Percentiles rank a stretch among this genome's conserved stretches.
Evolutionary conservation across 108 stramenopile species (phyloP).

Genomic region (Licmophora abbreviata): DNA sequence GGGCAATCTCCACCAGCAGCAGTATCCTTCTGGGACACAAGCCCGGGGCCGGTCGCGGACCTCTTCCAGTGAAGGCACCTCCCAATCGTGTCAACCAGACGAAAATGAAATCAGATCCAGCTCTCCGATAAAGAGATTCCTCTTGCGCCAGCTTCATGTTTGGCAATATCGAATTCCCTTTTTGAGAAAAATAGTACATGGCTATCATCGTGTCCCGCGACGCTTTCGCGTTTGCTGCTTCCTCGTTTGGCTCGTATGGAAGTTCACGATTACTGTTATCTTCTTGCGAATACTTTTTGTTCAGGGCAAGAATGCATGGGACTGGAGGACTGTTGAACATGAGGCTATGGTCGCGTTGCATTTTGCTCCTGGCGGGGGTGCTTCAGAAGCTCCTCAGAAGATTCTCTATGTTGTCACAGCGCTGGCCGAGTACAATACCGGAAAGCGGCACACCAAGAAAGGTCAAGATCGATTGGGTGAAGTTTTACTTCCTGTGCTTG

Average conservation of each 20-base stretch:
- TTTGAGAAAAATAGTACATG: not conserved
- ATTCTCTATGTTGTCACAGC: slow-evolving; percentile 70
- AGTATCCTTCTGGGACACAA: too few species aligned
- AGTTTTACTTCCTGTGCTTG: slow-evolving; percentile 50
- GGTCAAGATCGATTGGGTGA: slow-evolving; percentile 66
- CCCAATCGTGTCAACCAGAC: too few species aligned
- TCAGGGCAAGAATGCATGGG: too few species aligned
- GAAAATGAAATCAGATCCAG: too few species aligned
- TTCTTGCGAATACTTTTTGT: too few species aligned
- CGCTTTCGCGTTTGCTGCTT: not conserved
- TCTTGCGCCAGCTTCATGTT: not conserved
- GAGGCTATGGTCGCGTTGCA: too few species aligned
- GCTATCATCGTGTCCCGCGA: not conserved
- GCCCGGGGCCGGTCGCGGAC: too few species aligned
- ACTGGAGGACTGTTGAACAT: too few species aligned
- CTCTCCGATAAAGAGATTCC: not conserved
- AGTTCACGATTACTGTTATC: not conserved
- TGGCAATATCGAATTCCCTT: not conserved
- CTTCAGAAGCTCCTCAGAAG: slow-evolving; percentile 3
- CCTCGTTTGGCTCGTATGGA: not conserved
- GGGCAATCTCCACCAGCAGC: too few species aligned
- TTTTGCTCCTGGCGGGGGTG: not conserved
- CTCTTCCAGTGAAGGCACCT: too few species aligned
- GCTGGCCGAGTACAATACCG: slow-evolving; percentile 58
- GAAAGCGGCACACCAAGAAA: slow-evolving; percentile 32